Percentiles rank a stretch among this genome's conserved stretches.
Evolutionary conservation across 2,329 filamentous ascomycete genomes (phyloP).

Genomic region (Zopfia rhizophila): DNA sequence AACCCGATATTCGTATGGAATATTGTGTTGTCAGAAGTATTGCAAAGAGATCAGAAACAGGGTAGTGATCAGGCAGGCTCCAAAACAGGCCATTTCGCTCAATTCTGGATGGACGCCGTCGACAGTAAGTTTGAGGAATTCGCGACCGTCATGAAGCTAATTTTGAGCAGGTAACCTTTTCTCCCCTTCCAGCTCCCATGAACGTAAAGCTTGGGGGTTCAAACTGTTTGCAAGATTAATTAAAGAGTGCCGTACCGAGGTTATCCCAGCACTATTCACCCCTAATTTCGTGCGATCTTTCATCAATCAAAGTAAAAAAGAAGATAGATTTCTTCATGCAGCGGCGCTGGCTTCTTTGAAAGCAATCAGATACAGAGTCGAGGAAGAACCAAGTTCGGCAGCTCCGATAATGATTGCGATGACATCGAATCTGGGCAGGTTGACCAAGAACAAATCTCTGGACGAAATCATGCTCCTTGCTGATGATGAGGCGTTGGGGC

Average conservation of each 20-base stretch:
- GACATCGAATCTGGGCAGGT: slow-evolving; percentile 84
- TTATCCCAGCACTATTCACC: slow-evolving; percentile 75
- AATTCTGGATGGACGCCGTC: slow-evolving; percentile 88
- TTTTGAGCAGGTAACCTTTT: slow-evolving; percentile 78
- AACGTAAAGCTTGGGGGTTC: slow-evolving; percentile 92
- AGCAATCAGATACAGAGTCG: slow-evolving; percentile 72
- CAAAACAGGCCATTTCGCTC: slow-evolving; percentile 73
- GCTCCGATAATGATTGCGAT: slow-evolving; percentile 72
- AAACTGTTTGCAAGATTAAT: slow-evolving; percentile 84
- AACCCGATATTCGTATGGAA: slow-evolving; percentile 91
- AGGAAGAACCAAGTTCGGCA: slow-evolving; percentile 67
- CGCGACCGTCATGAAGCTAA: slow-evolving; percentile 15
- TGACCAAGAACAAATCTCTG: slow-evolving; percentile 86
- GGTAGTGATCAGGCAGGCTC: slow-evolving; percentile 46
- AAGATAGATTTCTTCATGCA: slow-evolving; percentile 62
- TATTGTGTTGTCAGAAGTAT: slow-evolving; percentile 68
- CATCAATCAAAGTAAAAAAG: slow-evolving; percentile 49
- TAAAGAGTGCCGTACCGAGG: slow-evolving; percentile 58
- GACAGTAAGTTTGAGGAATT: slow-evolving; percentile 73
- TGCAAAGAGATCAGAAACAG: slow-evolving; percentile 40
- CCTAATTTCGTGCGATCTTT: slow-evolving; percentile 76
- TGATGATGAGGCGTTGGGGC: slow-evolving; percentile 58
- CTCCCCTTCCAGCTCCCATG: slow-evolving; percentile 80
- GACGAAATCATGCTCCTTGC: slow-evolving; percentile 76
- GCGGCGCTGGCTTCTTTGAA: slow-evolving; percentile 82